Percentiles rank a stretch among this genome's conserved stretches.
phyloP scores from a whole-genome alignment of 1,139 yeast genomes.

The Lodderomyces elongisporus region DNA sequence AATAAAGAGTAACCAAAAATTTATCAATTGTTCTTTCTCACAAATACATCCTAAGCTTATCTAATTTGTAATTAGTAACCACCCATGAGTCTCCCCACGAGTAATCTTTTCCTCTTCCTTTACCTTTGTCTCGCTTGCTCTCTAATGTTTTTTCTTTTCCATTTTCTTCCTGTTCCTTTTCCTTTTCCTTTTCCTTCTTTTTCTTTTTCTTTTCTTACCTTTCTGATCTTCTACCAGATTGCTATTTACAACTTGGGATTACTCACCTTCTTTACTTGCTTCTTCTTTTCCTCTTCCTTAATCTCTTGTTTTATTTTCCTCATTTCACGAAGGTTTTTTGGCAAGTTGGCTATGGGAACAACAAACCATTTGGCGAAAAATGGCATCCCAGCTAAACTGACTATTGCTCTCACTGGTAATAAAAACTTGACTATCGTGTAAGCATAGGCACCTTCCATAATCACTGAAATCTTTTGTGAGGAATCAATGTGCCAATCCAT shows the following conservation, averaged over 20 bases:
- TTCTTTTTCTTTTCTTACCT: no score
- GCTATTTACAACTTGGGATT: conserved; percentile 34
- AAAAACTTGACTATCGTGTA: conserved; percentile 69
- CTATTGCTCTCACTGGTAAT: conserved; percentile 55
- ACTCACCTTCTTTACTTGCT: conserved; percentile 19
- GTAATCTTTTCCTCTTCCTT: no score
- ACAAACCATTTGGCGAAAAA: conserved; percentile 58
- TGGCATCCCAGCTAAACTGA: conserved; percentile 61
- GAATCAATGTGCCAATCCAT: conserved; percentile 36
- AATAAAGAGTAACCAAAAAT: no score
- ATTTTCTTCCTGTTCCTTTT: no score
- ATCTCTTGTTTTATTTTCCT: conserved; percentile 7
- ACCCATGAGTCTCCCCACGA: no score
- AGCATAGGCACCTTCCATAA: conserved; percentile 84
- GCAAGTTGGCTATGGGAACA: conserved; percentile 44
- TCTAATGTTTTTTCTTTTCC: no score
- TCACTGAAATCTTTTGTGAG: conserved; percentile 51
- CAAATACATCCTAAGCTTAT: no score
- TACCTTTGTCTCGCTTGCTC: no score
- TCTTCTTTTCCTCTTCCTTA: conserved; percentile 4
- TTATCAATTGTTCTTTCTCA: no score
- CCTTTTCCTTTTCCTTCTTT: no score
- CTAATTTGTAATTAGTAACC: no score
- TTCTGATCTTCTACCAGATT: no score
- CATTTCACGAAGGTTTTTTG: conserved; percentile 17